phyloP scores from a whole-genome alignment of 495 filamentous ascomycete species.

The Cercophora newfieldiana region DNA sequence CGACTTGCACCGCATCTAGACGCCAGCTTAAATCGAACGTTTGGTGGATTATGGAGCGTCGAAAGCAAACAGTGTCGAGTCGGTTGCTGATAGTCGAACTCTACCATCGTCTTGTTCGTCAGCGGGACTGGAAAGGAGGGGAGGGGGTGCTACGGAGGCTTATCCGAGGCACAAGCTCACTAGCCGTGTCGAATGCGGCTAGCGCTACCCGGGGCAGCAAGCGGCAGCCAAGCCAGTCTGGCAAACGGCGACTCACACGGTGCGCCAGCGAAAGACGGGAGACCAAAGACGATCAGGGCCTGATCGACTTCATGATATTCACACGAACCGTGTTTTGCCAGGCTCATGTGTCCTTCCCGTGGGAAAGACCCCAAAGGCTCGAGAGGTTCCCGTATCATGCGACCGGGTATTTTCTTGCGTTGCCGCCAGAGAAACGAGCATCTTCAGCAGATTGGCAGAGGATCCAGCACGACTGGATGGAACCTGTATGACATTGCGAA shows the following conservation, averaged over 20 bases:
- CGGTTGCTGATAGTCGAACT: neutral
- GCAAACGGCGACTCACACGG: neutral
- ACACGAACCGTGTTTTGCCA: slow-evolving; percentile 11
- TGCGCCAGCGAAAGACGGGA: neutral
- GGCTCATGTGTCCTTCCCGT: slow-evolving; percentile 7
- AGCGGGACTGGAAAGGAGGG: too few relatives aligned
- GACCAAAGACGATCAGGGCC: slow-evolving; percentile 16
- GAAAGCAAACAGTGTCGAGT: neutral
- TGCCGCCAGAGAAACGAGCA: neutral
- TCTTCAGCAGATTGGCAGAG: neutral
- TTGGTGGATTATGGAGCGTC: neutral
- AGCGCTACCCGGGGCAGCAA: neutral
- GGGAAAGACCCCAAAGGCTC: neutral
- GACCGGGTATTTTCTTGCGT: neutral
- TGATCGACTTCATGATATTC: slow-evolving; percentile 12
- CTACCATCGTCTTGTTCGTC: neutral
- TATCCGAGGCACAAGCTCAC: neutral
- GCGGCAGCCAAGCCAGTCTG: neutral
- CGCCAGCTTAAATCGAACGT: neutral
- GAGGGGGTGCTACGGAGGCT: neutral
- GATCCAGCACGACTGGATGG: neutral
- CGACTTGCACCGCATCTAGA: neutral
- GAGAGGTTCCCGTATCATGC: slow-evolving; percentile 3
- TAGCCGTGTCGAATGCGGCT: neutral
- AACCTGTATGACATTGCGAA: neutral